Conservation (phyloP, 371 early-diverging fungal species). For the Mucor circinelloides region DNA sequence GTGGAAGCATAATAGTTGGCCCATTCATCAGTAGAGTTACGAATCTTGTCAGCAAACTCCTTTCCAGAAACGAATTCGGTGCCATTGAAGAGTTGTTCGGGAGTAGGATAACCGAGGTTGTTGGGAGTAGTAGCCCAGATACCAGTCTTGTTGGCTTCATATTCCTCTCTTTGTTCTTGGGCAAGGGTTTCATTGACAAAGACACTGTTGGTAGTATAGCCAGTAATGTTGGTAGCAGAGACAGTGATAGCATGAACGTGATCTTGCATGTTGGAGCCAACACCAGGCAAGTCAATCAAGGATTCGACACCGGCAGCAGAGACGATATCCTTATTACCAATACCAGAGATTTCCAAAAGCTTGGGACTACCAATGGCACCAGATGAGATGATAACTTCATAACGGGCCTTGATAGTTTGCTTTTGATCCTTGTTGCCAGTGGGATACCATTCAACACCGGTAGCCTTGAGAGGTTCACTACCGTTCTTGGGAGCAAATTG, state of each 20-base stretch:
- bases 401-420: conserved; percentile 14
- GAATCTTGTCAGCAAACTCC: conserved; percentile 5
- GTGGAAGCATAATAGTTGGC: conserved; percentile 14
- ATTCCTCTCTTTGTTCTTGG: conserved; percentile 2
- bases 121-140: conserved; percentile 21
- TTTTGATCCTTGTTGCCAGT: conserved; percentile 9
- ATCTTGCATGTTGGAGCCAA: conserved; percentile 40
- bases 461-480: neutral
- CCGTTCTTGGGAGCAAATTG: neutral
- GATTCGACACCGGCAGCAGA: conserved; percentile 8
- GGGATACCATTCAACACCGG: conserved; percentile 26
- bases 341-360: conserved; percentile 23
- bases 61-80: conserved; percentile 12
- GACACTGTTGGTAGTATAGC: conserved; percentile 19
- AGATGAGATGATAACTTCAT: conserved; percentile 25
- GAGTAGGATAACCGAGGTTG: conserved; percentile 17
- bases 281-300: conserved; percentile 28
- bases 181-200: conserved; percentile 10
- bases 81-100: conserved; percentile 7
- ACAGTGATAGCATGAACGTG: conserved; percentile 29
- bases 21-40: conserved; percentile 1
- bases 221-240: conserved; percentile 10
- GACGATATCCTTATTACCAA: conserved; percentile 15
- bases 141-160: conserved; percentile 10
- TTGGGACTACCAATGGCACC: conserved; percentile 25